Percentiles rank a stretch among this genome's conserved stretches.
These are phyloP conservation scores for Stephania yunnanensis DNA, from an alignment of 164 flowering plant genomes.

Conservation along the genomic window DNA sequence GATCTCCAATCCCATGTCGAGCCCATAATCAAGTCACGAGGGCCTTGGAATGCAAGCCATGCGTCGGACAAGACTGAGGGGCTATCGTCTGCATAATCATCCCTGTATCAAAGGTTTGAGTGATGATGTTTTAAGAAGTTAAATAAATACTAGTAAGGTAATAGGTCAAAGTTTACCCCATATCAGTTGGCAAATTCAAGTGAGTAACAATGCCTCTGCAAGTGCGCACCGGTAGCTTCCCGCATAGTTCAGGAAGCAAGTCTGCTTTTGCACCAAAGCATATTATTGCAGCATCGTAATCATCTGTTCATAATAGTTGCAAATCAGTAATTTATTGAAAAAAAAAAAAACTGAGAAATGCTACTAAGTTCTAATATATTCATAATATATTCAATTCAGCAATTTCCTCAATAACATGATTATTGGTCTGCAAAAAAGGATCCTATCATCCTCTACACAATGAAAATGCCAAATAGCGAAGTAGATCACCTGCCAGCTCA, in stretches of 20 bases:
- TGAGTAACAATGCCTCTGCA: constrained; percentile 87
- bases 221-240: constrained; percentile 75
- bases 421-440: too few species aligned
- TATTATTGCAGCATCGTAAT: constrained; percentile 63
- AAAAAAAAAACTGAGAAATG: background rate
- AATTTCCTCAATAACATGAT: too few species aligned
- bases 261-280: constrained; percentile 81
- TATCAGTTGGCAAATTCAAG: constrained; percentile 43
- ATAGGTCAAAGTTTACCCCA: constrained; percentile 28
- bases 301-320: constrained; percentile 34
- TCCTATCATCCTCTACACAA: too few species aligned
- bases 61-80: constrained; percentile 91
- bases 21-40: constrained; percentile 59
- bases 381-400: background rate
- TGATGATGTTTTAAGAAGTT: background rate
- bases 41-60: constrained; percentile 83
- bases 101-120: constrained; percentile 36
- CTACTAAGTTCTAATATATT: background rate
- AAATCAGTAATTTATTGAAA: background rate
- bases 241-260: constrained; percentile 70
- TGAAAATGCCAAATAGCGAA: background rate
- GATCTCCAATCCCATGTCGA: constrained; percentile 98
- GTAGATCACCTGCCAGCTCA: constrained; percentile 54
- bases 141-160: background rate
- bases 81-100: constrained; percentile 45